Conservation (phyloP, 495 filamentous ascomycete genomes). For the Neurospora sp. region DNA sequence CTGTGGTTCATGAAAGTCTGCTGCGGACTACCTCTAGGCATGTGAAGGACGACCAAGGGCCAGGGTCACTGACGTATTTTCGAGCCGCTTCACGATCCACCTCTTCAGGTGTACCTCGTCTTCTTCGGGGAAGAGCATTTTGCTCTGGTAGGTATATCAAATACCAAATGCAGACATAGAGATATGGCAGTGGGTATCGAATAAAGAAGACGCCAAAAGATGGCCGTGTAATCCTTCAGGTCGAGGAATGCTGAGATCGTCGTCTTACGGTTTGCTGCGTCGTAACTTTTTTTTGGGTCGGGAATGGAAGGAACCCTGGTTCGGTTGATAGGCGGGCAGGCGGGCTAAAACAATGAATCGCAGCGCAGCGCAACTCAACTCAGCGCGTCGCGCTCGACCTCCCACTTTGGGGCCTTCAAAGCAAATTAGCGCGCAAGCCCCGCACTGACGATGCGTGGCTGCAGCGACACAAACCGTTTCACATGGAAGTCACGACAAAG, state of each 20-base stretch:
- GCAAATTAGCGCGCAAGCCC: background rate
- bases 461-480: background rate
- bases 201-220: background rate
- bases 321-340: background rate
- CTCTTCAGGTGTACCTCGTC: constrained; percentile 65
- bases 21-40: background rate
- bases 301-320: background rate
- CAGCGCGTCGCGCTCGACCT: background rate
- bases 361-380: background rate
- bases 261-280: background rate
- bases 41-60: background rate
- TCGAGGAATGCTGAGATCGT: background rate
- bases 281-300: background rate
- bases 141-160: background rate
- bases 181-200: background rate
- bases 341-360: background rate
- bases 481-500: background rate
- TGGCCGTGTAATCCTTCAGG: background rate
- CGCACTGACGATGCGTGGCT: background rate
- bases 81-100: constrained; percentile 85
- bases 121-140: constrained; percentile 71
- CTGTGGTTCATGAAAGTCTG: background rate
- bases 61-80: constrained; percentile 62
- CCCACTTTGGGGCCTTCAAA: background rate
- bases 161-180: background rate